Evolutionary conservation across 2,329 filamentous ascomycete species (phyloP).

Genomic region (Mariannaea elegans): DNA sequence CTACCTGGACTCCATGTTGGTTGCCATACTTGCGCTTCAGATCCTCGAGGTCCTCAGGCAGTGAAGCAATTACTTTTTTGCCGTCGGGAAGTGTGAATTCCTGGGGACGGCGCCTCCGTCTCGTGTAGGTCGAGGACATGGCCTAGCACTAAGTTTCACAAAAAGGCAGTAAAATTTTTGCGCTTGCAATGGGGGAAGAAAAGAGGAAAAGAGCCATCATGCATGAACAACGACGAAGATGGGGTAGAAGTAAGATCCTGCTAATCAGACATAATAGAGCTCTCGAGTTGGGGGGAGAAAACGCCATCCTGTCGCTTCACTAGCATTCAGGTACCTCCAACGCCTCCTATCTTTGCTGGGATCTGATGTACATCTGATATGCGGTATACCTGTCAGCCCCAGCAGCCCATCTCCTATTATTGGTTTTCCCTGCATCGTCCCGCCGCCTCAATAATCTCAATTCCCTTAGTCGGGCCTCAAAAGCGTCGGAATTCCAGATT

Average conservation of each 20-base stretch:
- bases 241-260: slow-evolving; percentile 19
- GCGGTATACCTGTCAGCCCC: slow-evolving; percentile 25
- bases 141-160: background rate
- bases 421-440: slow-evolving; percentile 38
- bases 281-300: slow-evolving; percentile 23
- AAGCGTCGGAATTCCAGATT: background rate
- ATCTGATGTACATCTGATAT: background rate
- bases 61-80: slow-evolving; percentile 63
- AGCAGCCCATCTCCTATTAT: slow-evolving; percentile 30
- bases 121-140: slow-evolving; percentile 36
- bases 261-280: background rate
- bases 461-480: background rate
- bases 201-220: background rate
- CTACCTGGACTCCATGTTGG: slow-evolving; percentile 52
- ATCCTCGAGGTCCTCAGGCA: slow-evolving; percentile 62
- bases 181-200: slow-evolving; percentile 1
- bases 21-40: slow-evolving; percentile 55
- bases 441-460: slow-evolving; percentile 10
- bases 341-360: background rate
- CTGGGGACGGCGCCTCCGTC: slow-evolving; percentile 51
- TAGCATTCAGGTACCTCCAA: slow-evolving; percentile 11
- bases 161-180: background rate
- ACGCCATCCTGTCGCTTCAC: slow-evolving; percentile 21
- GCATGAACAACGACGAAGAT: slow-evolving; percentile 23
- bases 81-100: slow-evolving; percentile 66